phyloP scores from a whole-genome alignment of 192 early-diverging fungal species.

The Paraglomus occultum region DNA sequence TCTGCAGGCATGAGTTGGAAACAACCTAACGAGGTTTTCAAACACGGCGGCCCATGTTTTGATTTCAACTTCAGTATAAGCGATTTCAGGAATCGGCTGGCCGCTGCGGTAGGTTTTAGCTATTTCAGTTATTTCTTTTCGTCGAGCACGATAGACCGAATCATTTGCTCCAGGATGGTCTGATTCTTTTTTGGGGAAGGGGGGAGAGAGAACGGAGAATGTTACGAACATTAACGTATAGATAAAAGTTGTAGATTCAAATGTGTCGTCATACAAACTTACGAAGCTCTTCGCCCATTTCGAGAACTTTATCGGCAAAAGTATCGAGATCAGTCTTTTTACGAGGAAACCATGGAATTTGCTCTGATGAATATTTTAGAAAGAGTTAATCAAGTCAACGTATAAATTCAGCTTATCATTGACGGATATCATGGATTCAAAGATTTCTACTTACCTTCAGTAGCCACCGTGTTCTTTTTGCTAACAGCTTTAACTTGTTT shows the following conservation, averaged over 20 bases:
- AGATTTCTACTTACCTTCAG: slow-evolving; percentile 39
- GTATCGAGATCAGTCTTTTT: slow-evolving; percentile 89
- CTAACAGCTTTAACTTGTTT: slow-evolving; percentile 69
- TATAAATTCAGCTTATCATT: slow-evolving; percentile 28
- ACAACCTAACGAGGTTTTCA: slow-evolving; percentile 69
- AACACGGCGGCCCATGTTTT: slow-evolving; percentile 85
- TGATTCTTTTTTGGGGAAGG: slow-evolving; percentile 49
- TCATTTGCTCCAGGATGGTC: slow-evolving; percentile 96
- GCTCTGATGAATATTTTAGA: slow-evolving; percentile 32
- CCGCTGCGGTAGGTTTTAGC: slow-evolving; percentile 78
- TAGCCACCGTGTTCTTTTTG: slow-evolving; percentile 42
- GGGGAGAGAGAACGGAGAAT: no score
- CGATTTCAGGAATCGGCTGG: slow-evolving; percentile 72
- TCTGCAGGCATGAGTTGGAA: slow-evolving; percentile 85
- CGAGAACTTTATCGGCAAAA: slow-evolving; percentile 89
- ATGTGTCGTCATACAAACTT: slow-evolving; percentile 37
- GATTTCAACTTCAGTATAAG: slow-evolving; percentile 78
- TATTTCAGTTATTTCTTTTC: slow-evolving; percentile 78
- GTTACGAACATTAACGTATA: no score
- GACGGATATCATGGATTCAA: slow-evolving; percentile 22
- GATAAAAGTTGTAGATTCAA: no score
- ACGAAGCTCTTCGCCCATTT: slow-evolving; percentile 85
- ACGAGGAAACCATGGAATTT: slow-evolving; percentile 91
- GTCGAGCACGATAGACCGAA: slow-evolving; percentile 76
- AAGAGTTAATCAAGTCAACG: slow-evolving; percentile 1